Conservation (phyloP, 2,329 filamentous ascomycete species). For the Eutypella sp. region DNA sequence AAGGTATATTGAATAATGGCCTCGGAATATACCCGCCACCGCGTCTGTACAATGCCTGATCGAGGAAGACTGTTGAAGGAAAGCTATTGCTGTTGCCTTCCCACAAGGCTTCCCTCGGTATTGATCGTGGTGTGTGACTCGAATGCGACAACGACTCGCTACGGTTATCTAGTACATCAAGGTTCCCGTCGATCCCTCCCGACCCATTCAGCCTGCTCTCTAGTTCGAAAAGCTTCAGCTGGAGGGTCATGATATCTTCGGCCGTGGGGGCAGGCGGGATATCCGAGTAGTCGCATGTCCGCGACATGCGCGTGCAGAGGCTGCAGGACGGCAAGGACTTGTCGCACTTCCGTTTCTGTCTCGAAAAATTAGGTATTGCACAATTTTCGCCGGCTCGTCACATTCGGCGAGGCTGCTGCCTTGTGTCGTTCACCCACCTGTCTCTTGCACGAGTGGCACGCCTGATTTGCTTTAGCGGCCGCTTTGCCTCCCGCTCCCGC, state of each 20-base stretch:
- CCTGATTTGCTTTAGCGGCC: neutral
- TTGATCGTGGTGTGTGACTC: constrained; percentile 4
- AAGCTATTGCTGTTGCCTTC: constrained; percentile 26
- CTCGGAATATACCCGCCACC: constrained; percentile 31
- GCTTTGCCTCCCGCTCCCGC: neutral
- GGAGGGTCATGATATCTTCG: constrained; percentile 35
- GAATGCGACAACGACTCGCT: constrained; percentile 19
- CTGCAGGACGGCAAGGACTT: constrained; percentile 43
- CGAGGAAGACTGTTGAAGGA: constrained; percentile 39
- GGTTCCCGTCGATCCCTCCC: constrained; percentile 9
- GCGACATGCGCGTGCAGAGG: constrained; percentile 39
- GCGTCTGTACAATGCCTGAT: constrained; percentile 34
- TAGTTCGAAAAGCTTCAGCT: constrained; percentile 32
- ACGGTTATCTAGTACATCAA: constrained; percentile 9
- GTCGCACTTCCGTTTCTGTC: constrained; percentile 49
- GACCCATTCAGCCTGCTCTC: constrained; percentile 29
- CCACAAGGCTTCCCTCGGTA: constrained; percentile 13
- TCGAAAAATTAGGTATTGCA: constrained; percentile 15
- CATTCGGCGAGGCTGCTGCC: neutral
- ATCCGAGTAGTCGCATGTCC: constrained; percentile 38
- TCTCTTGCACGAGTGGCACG: neutral
- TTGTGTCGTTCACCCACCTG: neutral
- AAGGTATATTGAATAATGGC: constrained; percentile 33
- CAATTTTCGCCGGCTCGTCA: neutral
- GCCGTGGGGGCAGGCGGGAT: constrained; percentile 29